Evolutionary conservation across 495 filamentous ascomycete species (phyloP).

Genomic region (Aspergillus sclerotioniger): DNA sequence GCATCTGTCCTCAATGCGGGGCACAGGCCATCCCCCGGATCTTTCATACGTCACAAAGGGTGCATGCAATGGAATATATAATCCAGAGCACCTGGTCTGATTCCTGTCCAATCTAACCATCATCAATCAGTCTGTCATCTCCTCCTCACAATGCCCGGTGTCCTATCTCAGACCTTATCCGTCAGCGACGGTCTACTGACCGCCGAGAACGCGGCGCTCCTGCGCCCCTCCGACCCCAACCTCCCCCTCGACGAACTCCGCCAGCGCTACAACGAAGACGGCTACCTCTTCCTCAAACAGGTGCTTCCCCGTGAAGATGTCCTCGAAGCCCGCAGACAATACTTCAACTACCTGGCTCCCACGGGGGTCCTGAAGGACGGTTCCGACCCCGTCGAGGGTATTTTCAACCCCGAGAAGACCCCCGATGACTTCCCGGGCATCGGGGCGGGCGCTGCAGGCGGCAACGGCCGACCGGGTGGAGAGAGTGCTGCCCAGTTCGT

Average conservation of each 20-base stretch:
- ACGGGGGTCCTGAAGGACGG: slow-evolving; percentile 54
- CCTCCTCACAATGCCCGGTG: slow-evolving; percentile 28
- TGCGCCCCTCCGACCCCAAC: slow-evolving; percentile 40
- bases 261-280: slow-evolving; percentile 52
- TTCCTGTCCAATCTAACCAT: not conserved
- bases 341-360: slow-evolving; percentile 55
- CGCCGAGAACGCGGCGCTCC: slow-evolving; percentile 42
- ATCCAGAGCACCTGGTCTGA: not conserved
- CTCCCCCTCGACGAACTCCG: slow-evolving; percentile 47
- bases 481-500: slow-evolving; percentile 47
- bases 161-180: slow-evolving; percentile 31
- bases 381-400: slow-evolving; percentile 42
- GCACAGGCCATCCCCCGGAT: not conserved
- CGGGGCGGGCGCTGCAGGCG: slow-evolving; percentile 50
- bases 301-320: slow-evolving; percentile 58
- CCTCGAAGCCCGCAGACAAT: slow-evolving; percentile 51
- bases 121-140: not conserved
- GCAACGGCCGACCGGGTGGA: slow-evolving; percentile 48
- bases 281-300: slow-evolving; percentile 61
- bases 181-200: slow-evolving; percentile 56
- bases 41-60: not conserved
- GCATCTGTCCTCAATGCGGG: not conserved
- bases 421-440: slow-evolving; percentile 55
- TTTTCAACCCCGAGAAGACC: slow-evolving; percentile 52
- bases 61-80: not conserved